Percentiles rank a stretch among this genome's conserved stretches.
These are phyloP conservation scores for Corynespora cassiicola DNA, from an alignment of 2,329 filamentous ascomycete genomes.

Conservation along the genomic window DNA sequence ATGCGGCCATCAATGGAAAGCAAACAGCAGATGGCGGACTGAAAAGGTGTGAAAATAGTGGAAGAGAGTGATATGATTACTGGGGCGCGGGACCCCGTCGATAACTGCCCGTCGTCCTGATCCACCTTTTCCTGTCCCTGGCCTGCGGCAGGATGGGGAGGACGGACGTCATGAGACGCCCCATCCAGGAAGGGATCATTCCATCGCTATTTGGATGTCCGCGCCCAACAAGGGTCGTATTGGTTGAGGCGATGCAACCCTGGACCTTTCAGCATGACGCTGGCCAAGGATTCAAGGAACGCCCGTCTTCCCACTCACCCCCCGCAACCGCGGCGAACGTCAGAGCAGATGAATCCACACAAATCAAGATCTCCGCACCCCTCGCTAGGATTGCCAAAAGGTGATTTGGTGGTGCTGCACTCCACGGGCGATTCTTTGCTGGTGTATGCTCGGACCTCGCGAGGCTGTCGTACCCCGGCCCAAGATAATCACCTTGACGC, in stretches of 20 bases:
- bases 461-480: too few species aligned
- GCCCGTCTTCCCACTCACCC: too few species aligned
- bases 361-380: background rate
- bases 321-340: constrained; percentile 3
- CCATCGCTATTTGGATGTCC: constrained; percentile 25
- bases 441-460: too few species aligned
- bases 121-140: constrained; percentile 12
- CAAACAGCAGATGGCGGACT: constrained; percentile 10
- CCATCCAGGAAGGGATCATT: constrained; percentile 36
- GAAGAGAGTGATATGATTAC: background rate
- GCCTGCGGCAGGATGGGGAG: constrained; percentile 10
- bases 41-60: constrained; percentile 4
- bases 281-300: constrained; percentile 14
- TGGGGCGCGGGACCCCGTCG: background rate
- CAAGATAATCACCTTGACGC: too few species aligned
- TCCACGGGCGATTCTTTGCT: constrained; percentile 2
- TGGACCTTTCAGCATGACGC: constrained; percentile 19
- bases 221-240: constrained; percentile 21
- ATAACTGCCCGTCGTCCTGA: constrained; percentile 1
- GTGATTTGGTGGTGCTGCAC: background rate
- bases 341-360: constrained; percentile 4
- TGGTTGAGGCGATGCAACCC: constrained; percentile 17
- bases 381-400: background rate
- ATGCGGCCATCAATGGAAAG: constrained; percentile 10
- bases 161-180: constrained; percentile 38